Conservation (phyloP, 495 filamentous ascomycete species). For the Xylaria grammica region DNA sequence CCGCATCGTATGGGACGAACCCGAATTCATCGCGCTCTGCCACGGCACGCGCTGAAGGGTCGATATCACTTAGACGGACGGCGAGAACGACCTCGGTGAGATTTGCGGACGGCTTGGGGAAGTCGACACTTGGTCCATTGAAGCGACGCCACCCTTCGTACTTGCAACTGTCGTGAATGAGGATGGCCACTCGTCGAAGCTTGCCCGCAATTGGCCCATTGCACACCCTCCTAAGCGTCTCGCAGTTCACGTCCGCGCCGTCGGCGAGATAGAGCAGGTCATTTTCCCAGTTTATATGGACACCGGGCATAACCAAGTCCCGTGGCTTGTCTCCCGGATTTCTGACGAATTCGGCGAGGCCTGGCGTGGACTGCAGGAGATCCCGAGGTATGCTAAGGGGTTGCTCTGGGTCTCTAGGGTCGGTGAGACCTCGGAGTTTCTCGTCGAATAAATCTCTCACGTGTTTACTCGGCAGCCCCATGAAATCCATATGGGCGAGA, state of each 20-base stretch:
- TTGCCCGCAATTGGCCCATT: slow-evolving; percentile 13
- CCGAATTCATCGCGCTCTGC: slow-evolving; percentile 18
- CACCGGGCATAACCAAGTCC: background rate
- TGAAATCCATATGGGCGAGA: slow-evolving; percentile 19
- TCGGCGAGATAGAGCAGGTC: slow-evolving; percentile 22
- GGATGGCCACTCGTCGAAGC: slow-evolving; percentile 17
- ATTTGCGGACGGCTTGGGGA: slow-evolving; percentile 19
- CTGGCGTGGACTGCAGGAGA: background rate
- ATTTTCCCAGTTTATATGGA: slow-evolving; percentile 17
- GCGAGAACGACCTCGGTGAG: slow-evolving; percentile 14
- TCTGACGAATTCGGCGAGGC: slow-evolving; percentile 8
- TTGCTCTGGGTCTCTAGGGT: background rate
- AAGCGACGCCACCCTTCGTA: slow-evolving; percentile 18
- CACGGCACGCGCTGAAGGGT: background rate
- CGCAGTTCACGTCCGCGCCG: slow-evolving; percentile 20
- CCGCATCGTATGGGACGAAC: slow-evolving; percentile 16
- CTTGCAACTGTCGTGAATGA: slow-evolving; percentile 17
- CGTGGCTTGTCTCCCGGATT: slow-evolving; percentile 5
- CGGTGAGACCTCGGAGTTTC: background rate
- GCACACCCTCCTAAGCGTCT: slow-evolving; percentile 17
- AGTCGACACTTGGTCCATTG: slow-evolving; percentile 18
- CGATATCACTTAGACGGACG: slow-evolving; percentile 8
- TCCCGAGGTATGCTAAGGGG: background rate
- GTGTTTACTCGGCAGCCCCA: slow-evolving; percentile 15
- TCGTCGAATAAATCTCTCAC: slow-evolving; percentile 15